phyloP scores from a whole-genome alignment of 192 early-diverging fungal genomes.

The Podila clonocystis region DNA sequence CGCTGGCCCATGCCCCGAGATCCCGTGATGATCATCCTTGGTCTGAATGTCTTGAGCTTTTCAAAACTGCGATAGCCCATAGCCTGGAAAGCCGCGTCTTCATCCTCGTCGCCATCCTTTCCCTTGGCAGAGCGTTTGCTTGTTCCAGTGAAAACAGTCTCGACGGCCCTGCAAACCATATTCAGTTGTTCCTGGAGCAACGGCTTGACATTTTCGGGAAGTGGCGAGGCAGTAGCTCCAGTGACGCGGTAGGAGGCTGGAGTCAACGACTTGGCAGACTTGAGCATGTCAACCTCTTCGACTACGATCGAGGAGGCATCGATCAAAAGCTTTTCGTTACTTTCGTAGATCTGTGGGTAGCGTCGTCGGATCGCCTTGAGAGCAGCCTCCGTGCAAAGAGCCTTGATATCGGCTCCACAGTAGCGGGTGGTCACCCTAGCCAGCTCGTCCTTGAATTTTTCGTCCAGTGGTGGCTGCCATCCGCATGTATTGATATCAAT shows the following conservation, averaged over 20 bases:
- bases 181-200: conserved; percentile 46
- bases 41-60: conserved; percentile 56
- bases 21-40: conserved; percentile 71
- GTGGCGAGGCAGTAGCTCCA: conserved; percentile 52
- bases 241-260: conserved; percentile 56
- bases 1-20: conserved; percentile 68
- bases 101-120: conserved; percentile 8
- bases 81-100: conserved; percentile 39
- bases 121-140: conserved; percentile 6
- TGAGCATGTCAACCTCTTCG: conserved; percentile 63
- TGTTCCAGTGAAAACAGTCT: conserved; percentile 22
- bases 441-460: conserved; percentile 56
- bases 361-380: conserved; percentile 71
- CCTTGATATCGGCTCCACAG: conserved; percentile 75
- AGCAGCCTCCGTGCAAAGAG: conserved; percentile 78
- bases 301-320: conserved; percentile 62
- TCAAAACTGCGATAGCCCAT: conserved; percentile 48
- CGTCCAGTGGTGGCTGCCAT: conserved; percentile 63
- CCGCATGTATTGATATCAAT: conserved; percentile 66
- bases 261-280: conserved; percentile 55
- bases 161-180: conserved; percentile 12
- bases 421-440: conserved; percentile 69
- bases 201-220: conserved; percentile 51
- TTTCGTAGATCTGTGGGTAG: conserved; percentile 77
- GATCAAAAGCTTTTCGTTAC: conserved; percentile 61